Percentiles rank a stretch among this genome's conserved stretches.
phyloP scores from a whole-genome alignment of 2,329 filamentous ascomycete species.

The Apiospora arundinis region DNA sequence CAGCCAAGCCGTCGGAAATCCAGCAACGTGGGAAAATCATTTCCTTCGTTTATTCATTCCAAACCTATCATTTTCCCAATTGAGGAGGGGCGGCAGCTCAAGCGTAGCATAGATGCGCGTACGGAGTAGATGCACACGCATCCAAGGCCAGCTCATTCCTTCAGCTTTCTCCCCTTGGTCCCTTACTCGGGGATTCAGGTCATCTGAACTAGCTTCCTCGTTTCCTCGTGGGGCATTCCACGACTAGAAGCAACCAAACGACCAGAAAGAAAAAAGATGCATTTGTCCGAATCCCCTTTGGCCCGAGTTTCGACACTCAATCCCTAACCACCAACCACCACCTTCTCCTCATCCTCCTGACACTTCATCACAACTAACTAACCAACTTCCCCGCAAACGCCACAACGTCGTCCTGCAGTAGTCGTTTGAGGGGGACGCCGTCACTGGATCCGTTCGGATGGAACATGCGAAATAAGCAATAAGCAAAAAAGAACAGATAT shows the following conservation, averaged over 20 bases:
- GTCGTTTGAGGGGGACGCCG: neutral
- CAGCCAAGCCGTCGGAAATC: too few species aligned
- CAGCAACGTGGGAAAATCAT: too few species aligned
- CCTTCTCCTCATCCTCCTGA: neutral
- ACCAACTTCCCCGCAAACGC: conserved; percentile 13
- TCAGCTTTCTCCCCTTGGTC: neutral
- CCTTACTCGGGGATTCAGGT: conserved; percentile 3
- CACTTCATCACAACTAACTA: neutral
- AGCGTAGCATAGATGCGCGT: neutral
- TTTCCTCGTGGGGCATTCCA: neutral
- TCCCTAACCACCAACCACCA: neutral
- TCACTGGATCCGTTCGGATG: conserved; percentile 7
- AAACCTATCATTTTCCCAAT: too few species aligned
- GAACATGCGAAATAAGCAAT: neutral
- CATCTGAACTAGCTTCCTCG: conserved; percentile 10
- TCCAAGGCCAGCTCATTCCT: neutral
- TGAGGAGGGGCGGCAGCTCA: too few species aligned
- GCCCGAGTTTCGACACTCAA: conserved; percentile 6
- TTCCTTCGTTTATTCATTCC: too few species aligned
- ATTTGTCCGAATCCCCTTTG: conserved; percentile 9
- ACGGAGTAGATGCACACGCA: neutral
- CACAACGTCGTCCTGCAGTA: conserved; percentile 7
- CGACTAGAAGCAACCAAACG: neutral
- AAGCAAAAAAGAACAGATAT: neutral
- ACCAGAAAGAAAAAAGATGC: conserved; percentile 10